Evolutionary conservation across 108 stramenopile species (phyloP).

Genomic region (Cylindrotheca fusiformis): DNA sequence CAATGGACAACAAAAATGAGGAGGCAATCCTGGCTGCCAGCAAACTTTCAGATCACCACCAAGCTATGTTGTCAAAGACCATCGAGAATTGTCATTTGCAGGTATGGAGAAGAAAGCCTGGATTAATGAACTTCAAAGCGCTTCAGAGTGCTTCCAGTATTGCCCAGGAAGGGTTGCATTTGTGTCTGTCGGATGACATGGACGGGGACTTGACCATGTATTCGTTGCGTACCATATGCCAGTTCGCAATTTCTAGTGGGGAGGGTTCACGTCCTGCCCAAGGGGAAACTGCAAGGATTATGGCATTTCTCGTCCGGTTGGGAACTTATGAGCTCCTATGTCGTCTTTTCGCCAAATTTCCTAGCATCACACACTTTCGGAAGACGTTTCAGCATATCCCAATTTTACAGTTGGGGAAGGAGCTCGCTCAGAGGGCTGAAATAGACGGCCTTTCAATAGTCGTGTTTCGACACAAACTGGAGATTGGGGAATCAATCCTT

Average conservation of each 20-base stretch:
- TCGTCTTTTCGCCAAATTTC: slow-evolving; percentile 21
- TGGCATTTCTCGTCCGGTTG: slow-evolving; percentile 25
- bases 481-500: slow-evolving; percentile 29
- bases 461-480: slow-evolving; percentile 42
- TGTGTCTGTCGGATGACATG: slow-evolving; percentile 1
- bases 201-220: slow-evolving; percentile 14
- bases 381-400: slow-evolving; percentile 31
- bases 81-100: slow-evolving; percentile 83
- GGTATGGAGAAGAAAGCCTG: slow-evolving; percentile 65
- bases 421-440: slow-evolving; percentile 55
- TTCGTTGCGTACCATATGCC: slow-evolving; percentile 20
- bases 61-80: slow-evolving; percentile 35
- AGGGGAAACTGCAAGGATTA: slow-evolving; percentile 18
- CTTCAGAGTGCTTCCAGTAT: slow-evolving; percentile 80
- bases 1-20: slow-evolving; percentile 13
- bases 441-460: slow-evolving; percentile 48
- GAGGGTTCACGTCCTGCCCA: neutral
- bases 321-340: slow-evolving; percentile 58
- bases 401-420: slow-evolving; percentile 35
- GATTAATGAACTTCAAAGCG: slow-evolving; percentile 67
- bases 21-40: slow-evolving; percentile 22
- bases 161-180: slow-evolving; percentile 35
- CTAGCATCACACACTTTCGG: slow-evolving; percentile 32
- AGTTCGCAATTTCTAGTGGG: slow-evolving; percentile 16
- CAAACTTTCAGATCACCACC: slow-evolving; percentile 23